A percentile compares a stretch with the other conserved stretches of the same genome.
phyloP scores from a whole-genome alignment of 495 filamentous ascomycete genomes.

The Cercophora samala region DNA sequence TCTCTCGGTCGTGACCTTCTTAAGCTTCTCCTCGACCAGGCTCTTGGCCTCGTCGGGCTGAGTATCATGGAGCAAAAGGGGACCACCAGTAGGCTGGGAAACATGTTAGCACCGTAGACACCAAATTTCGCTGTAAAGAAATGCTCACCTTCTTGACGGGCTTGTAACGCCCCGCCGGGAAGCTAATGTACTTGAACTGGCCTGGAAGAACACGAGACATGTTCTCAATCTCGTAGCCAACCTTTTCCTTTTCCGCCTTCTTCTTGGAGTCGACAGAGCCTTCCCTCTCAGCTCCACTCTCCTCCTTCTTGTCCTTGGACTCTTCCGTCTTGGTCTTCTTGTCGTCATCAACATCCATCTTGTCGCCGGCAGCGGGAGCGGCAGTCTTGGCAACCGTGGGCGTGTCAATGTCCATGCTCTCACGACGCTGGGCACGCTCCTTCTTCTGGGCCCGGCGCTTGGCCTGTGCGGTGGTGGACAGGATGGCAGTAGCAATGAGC shows the following conservation, averaged over 20 bases:
- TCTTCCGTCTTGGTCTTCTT: slow-evolving; percentile 59
- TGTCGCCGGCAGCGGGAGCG: slow-evolving; percentile 58
- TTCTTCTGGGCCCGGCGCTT: slow-evolving; percentile 85
- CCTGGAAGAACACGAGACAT: slow-evolving; percentile 91
- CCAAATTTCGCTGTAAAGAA: too few species aligned
- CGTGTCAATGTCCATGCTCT: slow-evolving; percentile 87
- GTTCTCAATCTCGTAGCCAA: slow-evolving; percentile 93
- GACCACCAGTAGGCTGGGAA: slow-evolving; percentile 84
- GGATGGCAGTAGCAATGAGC: slow-evolving; percentile 90
- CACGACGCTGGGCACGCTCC: slow-evolving; percentile 64
- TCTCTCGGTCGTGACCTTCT: slow-evolving; percentile 68
- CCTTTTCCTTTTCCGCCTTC: slow-evolving; percentile 92
- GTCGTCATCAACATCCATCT: slow-evolving; percentile 88
- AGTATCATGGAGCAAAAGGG: slow-evolving; percentile 85
- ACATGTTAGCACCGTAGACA: slow-evolving; percentile 49
- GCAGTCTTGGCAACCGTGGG: slow-evolving; percentile 73
- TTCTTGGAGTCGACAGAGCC: slow-evolving; percentile 59
- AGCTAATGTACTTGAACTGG: slow-evolving; percentile 93
- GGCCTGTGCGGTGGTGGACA: slow-evolving; percentile 95
- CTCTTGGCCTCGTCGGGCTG: slow-evolving; percentile 72
- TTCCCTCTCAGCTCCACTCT: slow-evolving; percentile 55
- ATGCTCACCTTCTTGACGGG: slow-evolving; percentile 87
- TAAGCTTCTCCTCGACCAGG: slow-evolving; percentile 81
- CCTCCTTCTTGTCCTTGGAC: slow-evolving; percentile 57
- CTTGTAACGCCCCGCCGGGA: slow-evolving; percentile 81